These are phyloP conservation scores for Limonomyces culmigenus DNA, from an alignment of 1,284 basidiomycete genomes.

Conservation along the genomic window DNA sequence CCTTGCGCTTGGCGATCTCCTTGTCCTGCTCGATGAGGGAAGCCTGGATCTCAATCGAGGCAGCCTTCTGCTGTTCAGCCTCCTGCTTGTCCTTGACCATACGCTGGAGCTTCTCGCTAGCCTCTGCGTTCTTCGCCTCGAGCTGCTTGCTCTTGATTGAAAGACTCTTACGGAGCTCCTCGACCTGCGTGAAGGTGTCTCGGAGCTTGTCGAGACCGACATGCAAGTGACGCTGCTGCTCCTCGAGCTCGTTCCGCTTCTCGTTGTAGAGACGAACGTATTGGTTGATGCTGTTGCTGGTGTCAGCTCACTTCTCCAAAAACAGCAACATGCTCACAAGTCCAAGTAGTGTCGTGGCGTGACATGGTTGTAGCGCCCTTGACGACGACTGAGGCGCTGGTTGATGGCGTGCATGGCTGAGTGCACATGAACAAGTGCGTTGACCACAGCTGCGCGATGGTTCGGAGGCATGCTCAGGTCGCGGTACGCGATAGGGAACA, in stretches of 20 bases:
- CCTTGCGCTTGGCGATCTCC: conserved; percentile 75
- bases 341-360: conserved; percentile 97
- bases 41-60: conserved; percentile 91
- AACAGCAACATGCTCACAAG: conserved; percentile 52
- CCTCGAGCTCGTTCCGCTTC: conserved; percentile 96
- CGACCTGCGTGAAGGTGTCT: conserved; percentile 91
- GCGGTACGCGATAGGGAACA: conserved; percentile 83
- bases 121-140: conserved; percentile 85
- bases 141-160: conserved; percentile 90
- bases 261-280: conserved; percentile 94
- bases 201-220: conserved; percentile 95
- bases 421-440: conserved; percentile 89
- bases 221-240: conserved; percentile 97
- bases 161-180: conserved; percentile 89
- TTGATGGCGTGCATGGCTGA: conserved; percentile 84
- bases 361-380: conserved; percentile 92
- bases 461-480: conserved; percentile 66
- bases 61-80: conserved; percentile 94
- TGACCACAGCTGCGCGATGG: conserved; percentile 81
- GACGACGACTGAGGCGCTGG: conserved; percentile 73
- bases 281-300: conserved; percentile 71
- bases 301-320: conserved; percentile 1
- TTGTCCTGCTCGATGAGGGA: conserved; percentile 85
- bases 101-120: conserved; percentile 92
- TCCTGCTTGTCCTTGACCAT: conserved; percentile 99